Base-by-base conservation (phyloP, 495 filamentous ascomycete species). In the Sordaria brevicollis region DNA sequence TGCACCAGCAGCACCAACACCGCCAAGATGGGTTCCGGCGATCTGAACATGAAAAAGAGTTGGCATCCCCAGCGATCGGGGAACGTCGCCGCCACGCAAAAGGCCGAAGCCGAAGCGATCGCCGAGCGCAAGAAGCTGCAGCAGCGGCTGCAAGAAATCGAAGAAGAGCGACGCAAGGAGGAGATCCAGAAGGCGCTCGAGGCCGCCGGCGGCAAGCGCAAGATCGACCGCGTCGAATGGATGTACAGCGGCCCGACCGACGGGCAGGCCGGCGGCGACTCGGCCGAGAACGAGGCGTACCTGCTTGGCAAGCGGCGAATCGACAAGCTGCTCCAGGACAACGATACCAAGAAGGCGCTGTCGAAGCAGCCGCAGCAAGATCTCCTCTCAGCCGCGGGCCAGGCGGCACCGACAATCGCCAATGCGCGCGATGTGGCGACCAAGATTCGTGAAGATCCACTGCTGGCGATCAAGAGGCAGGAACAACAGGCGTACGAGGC, bases 21-120 rank as follows among this genome's bases (percentile, higher is more conserved):
- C 75, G 73, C 75, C 82, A 92, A 85, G 68, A 94, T 94, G 92
- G 89, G 91, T 83, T 75, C 77, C 67, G 91, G 91, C 74, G 93
- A 96, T 84, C 83, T 97, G 76, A 96, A 97, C 74, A 82, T 97
- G 74, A 99, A 99, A 83, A 99, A 99, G 85, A 94, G 91, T 84
- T 99, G 94, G 91, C 94, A 99, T 77, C 76, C 75, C 76, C 76
- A 78, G 66, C 75, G 78, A 25, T 77, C 77, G 37, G 76, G 74
- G 74, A 79, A 79, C 69, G 57, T 79, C 65, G 78, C 78, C 41
- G 78, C 78, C 5, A 78, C 76, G n/a, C 70, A 75, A 21, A 78
- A 77, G 29, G 77, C 77, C 69, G 94, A 99, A 76, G 89, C 95
- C 76, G 91, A 92, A 72, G 95, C 95, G n/a, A 87, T 99, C 1